Conservation (phyloP, 2,329 filamentous ascomycete genomes). For the Fusarium solani-melongenae region DNA sequence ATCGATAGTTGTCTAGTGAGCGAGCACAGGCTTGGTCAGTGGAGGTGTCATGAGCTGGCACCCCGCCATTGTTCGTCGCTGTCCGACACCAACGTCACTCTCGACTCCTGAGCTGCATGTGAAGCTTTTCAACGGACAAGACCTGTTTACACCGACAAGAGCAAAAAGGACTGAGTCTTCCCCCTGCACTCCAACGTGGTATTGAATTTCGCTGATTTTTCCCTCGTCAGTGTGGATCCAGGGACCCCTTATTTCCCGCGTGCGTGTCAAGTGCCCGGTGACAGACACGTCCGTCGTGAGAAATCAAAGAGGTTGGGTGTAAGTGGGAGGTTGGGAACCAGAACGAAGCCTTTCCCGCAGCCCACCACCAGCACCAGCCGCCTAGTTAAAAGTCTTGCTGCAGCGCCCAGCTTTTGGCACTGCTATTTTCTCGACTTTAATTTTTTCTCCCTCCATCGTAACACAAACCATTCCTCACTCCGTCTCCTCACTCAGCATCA, state of each 20-base stretch:
- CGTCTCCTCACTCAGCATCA: conserved; percentile 6
- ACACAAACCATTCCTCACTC: not conserved
- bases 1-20: conserved; percentile 47
- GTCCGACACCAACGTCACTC: conserved; percentile 33
- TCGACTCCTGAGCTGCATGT: not conserved
- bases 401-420: conserved; percentile 42
- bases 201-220: conserved; percentile 34
- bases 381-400: conserved; percentile 47
- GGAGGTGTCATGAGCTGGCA: conserved; percentile 42
- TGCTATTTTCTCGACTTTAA: conserved; percentile 24
- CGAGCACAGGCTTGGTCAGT: conserved; percentile 28
- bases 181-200: conserved; percentile 4
- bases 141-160: not conserved
- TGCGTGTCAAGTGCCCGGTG: conserved; percentile 28
- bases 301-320: conserved; percentile 48
- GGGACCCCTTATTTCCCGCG: conserved; percentile 35
- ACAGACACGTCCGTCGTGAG: conserved; percentile 14
- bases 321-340: conserved; percentile 52
- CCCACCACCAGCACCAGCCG: conserved; percentile 42
- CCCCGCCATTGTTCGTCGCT: conserved; percentile 34
- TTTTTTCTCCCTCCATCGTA: conserved; percentile 13
- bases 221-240: conserved; percentile 25
- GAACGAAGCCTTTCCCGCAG: conserved; percentile 37
- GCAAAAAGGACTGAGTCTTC: conserved; percentile 36
- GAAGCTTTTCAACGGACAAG: conserved; percentile 7